phyloP scores from a whole-genome alignment of 2,329 filamentous ascomycete genomes.

The Teratosphaeria epicoccoides region DNA sequence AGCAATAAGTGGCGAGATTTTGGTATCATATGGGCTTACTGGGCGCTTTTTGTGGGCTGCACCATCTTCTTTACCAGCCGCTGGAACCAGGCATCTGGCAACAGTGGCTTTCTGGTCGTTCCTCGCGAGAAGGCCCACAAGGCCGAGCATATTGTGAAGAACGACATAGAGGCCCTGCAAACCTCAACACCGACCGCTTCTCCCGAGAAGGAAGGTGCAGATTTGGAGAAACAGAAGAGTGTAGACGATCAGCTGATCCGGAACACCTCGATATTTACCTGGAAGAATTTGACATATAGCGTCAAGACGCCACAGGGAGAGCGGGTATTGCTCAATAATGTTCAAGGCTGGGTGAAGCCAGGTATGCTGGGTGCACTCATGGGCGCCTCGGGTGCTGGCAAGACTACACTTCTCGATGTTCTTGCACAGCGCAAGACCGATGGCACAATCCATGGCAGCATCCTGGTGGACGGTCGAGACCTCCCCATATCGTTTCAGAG shows the following conservation, averaged over 20 bases:
- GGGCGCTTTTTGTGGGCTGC: slow-evolving; percentile 47
- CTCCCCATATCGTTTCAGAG: slow-evolving; percentile 44
- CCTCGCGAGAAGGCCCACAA: slow-evolving; percentile 27
- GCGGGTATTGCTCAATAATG: slow-evolving; percentile 34
- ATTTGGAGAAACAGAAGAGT: slow-evolving; percentile 32
- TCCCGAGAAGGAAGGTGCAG: background rate
- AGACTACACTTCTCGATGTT: slow-evolving; percentile 75
- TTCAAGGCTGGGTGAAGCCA: slow-evolving; percentile 41
- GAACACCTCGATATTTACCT: slow-evolving; percentile 66
- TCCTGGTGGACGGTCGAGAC: slow-evolving; percentile 47
- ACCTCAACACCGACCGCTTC: background rate
- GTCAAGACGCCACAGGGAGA: slow-evolving; percentile 39
- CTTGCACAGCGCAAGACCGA: slow-evolving; percentile 56
- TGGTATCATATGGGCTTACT: slow-evolving; percentile 57
- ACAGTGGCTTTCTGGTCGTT: slow-evolving; percentile 40
- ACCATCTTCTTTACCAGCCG: slow-evolving; percentile 48
- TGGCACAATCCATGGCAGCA: slow-evolving; percentile 52
- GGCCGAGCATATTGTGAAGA: background rate
- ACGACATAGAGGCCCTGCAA: slow-evolving; percentile 1
- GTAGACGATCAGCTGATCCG: slow-evolving; percentile 52
- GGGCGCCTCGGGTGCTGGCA: slow-evolving; percentile 59
- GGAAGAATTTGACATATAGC: slow-evolving; percentile 52
- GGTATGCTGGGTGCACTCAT: slow-evolving; percentile 42
- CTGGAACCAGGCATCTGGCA: slow-evolving; percentile 41
- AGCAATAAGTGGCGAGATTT: slow-evolving; percentile 46